Percentiles rank a stretch among this genome's conserved stretches.
These are phyloP conservation scores for Trichoderma hamatum DNA, from an alignment of 2,329 filamentous ascomycete genomes.

Conservation along the genomic window DNA sequence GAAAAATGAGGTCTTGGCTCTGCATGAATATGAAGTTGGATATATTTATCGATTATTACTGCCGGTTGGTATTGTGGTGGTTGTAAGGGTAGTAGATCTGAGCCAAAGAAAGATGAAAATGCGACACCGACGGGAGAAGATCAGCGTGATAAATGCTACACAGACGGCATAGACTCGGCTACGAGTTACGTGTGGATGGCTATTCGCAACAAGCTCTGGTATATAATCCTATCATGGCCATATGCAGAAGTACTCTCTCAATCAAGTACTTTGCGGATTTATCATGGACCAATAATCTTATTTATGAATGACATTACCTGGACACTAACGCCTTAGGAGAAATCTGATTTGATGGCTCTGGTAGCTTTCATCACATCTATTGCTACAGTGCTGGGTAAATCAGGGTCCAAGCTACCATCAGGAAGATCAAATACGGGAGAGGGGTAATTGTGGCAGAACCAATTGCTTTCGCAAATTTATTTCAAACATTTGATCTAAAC, in stretches of 20 bases:
- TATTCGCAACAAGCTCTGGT: not conserved
- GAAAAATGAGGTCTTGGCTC: not conserved
- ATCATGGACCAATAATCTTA: not conserved
- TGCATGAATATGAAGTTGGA: not conserved
- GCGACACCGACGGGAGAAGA: not conserved
- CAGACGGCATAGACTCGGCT: not conserved
- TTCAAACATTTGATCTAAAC: too few relatives aligned
- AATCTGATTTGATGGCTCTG: not conserved
- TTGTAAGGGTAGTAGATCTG: not conserved
- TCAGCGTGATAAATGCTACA: not conserved
- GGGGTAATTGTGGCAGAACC: not conserved
- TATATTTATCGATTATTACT: not conserved
- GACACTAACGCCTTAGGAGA: not conserved
- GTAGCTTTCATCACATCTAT: not conserved
- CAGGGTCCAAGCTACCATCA: not conserved
- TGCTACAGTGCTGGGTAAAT: not conserved
- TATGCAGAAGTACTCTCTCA: not conserved
- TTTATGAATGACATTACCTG: not conserved
- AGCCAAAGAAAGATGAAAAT: not conserved
- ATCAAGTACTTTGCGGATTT: not conserved
- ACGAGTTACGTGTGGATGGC: not conserved
- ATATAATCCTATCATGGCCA: not conserved
- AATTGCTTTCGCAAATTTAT: too few relatives aligned
- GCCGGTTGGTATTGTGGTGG: not conserved
- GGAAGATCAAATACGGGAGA: not conserved